phyloP scores from a whole-genome alignment of 805 yeast genomes.

The Blastobotrys chiropterorum region DNA sequence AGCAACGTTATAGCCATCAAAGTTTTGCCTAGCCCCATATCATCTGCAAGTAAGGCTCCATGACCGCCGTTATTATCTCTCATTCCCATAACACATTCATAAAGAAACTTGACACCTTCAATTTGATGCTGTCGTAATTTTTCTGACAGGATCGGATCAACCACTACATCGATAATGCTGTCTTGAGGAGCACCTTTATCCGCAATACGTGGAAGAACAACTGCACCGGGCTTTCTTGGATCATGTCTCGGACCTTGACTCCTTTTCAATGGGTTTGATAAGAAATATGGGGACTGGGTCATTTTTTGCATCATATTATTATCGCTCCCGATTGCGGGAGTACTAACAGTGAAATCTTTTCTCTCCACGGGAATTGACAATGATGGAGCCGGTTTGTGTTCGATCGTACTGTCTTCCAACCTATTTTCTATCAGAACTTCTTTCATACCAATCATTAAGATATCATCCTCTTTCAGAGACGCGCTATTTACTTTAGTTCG shows the following conservation, averaged over 20 bases:
- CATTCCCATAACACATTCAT: constrained; percentile 75
- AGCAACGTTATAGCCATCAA: constrained; percentile 75
- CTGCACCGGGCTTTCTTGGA: constrained; percentile 24
- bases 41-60: constrained; percentile 91
- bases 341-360: too few species aligned
- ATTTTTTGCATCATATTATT: too few species aligned
- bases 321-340: not conserved
- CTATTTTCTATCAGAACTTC: not conserved
- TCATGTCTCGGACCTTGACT: constrained; percentile 15
- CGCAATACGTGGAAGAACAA: constrained; percentile 24
- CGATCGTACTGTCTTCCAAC: not conserved
- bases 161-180: constrained; percentile 28
- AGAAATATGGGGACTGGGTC: not conserved
- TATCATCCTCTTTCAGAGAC: not conserved
- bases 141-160: constrained; percentile 31
- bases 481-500: constrained; percentile 1
- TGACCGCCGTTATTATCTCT: constrained; percentile 38
- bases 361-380: too few species aligned
- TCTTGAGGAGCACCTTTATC: constrained; percentile 8
- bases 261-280: not conserved
- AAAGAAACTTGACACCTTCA: constrained; percentile 76
- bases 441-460: not conserved
- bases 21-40: constrained; percentile 94
- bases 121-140: constrained; percentile 76
- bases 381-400: not conserved